These are phyloP conservation scores for Cairneyella variabilis DNA, from an alignment of 495 filamentous ascomycete genomes.

Conservation along the genomic window DNA sequence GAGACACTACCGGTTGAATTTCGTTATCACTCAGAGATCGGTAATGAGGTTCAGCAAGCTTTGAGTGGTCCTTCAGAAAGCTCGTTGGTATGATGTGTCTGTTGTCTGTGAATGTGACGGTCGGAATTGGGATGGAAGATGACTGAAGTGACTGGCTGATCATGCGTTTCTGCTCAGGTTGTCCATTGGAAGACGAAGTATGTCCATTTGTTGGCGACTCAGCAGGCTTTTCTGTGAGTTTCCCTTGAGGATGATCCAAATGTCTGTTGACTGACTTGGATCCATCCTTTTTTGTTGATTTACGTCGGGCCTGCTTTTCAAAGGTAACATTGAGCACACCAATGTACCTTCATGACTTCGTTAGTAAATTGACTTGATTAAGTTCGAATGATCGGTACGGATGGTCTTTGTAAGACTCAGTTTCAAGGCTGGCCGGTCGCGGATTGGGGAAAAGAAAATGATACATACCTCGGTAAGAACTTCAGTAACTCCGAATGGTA, in stretches of 20 bases:
- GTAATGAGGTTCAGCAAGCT: constrained; percentile 8
- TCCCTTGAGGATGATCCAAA: too few species aligned
- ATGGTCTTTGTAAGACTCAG: constrained; percentile 27
- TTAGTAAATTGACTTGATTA: constrained; percentile 23
- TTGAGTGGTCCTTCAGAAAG: constrained; percentile 47
- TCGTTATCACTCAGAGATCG: constrained; percentile 18
- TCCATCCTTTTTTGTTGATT: constrained; percentile 42
- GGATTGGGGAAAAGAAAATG: constrained; percentile 15
- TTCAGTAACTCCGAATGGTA: constrained; percentile 83
- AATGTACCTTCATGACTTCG: constrained; percentile 68
- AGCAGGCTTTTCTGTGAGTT: too few species aligned
- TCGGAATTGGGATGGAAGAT: constrained; percentile 58
- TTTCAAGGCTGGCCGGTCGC: constrained; percentile 24
- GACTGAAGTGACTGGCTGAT: constrained; percentile 72
- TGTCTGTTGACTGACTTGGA: constrained; percentile 23
- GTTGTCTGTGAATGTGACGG: constrained; percentile 94
- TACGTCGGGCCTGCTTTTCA: constrained; percentile 72
- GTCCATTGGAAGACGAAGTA: background rate
- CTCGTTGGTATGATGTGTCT: constrained; percentile 89
- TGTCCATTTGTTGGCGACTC: constrained; percentile 3
- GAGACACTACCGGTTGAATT: background rate
- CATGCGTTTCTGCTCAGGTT: constrained; percentile 42
- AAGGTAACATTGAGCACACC: constrained; percentile 97
- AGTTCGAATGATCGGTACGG: background rate
- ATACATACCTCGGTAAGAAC: constrained; percentile 84